Evolutionary conservation across 306 rosid species (phyloP).

Genomic region (Chamaecrista fasciculata): DNA sequence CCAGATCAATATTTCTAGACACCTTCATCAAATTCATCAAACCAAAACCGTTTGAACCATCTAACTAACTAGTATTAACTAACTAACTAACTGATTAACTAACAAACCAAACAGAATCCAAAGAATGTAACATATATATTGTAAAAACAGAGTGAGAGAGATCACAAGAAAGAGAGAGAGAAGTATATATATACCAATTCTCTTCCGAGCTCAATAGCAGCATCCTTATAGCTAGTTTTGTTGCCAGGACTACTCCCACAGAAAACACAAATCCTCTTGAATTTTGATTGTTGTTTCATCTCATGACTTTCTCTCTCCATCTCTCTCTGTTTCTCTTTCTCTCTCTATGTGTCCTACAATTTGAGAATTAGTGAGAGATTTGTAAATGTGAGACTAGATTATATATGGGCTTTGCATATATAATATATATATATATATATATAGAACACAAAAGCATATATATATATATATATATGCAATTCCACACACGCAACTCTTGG

Average conservation of each 20-base stretch:
- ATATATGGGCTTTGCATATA: slow-evolving; percentile 27
- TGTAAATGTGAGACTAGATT: too few relatives aligned
- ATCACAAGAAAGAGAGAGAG: neutral
- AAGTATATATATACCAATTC: slow-evolving; percentile 63
- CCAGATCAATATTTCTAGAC: slow-evolving; percentile 85
- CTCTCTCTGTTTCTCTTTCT: slow-evolving; percentile 45
- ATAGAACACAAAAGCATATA: too few relatives aligned
- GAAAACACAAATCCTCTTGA: slow-evolving; percentile 91
- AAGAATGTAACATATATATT: too few relatives aligned
- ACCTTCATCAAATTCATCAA: slow-evolving; percentile 51
- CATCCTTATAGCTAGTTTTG: slow-evolving; percentile 74
- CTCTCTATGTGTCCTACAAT: slow-evolving; percentile 33
- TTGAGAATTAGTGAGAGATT: slow-evolving; percentile 34
- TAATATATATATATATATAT: slow-evolving; percentile 71
- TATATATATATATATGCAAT: too few relatives aligned
- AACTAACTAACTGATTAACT: too few relatives aligned
- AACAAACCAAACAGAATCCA: too few relatives aligned
- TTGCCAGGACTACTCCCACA: slow-evolving; percentile 96
- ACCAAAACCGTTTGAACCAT: too few relatives aligned
- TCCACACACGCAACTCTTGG: slow-evolving; percentile 31
- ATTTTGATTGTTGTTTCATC: too few relatives aligned
- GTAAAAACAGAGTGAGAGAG: too few relatives aligned
- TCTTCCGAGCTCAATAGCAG: slow-evolving; percentile 89
- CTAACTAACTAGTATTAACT: too few relatives aligned
- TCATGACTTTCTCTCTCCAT: slow-evolving; percentile 38